A percentile compares a stretch with the other conserved stretches of the same genome.
Evolutionary conservation across 2,329 filamentous ascomycete genomes (phyloP).

Genomic region (Penicillium sp.): DNA sequence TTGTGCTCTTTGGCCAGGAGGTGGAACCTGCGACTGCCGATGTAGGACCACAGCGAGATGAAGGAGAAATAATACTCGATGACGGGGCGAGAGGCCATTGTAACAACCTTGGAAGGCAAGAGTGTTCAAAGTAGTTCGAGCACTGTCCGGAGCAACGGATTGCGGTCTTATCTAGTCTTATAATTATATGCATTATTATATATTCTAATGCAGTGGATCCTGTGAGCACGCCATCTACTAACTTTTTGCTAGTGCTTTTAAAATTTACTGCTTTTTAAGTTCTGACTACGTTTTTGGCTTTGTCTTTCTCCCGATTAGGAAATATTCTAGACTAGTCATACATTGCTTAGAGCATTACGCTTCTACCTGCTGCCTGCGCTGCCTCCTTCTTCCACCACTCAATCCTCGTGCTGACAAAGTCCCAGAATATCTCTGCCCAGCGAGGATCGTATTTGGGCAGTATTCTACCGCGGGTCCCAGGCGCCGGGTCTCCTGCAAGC

Average conservation of each 20-base stretch:
- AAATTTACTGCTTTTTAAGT: too few relatives aligned
- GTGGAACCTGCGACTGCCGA: conserved; percentile 25
- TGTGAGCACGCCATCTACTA: too few relatives aligned
- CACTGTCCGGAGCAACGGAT: too few relatives aligned
- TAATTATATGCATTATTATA: too few relatives aligned
- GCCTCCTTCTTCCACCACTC: background rate
- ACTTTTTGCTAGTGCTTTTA: too few relatives aligned
- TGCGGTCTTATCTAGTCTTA: background rate
- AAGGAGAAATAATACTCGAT: conserved; percentile 26
- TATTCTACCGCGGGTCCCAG: conserved; percentile 31
- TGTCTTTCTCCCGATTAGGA: too few relatives aligned
- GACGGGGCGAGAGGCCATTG: conserved; percentile 43
- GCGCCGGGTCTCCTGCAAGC: conserved; percentile 37
- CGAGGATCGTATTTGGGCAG: conserved; percentile 37
- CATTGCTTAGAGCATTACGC: background rate
- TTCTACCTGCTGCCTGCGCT: background rate
- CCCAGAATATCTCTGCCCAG: conserved; percentile 23
- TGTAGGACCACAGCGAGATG: conserved; percentile 29
- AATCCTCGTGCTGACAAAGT: conserved; percentile 12
- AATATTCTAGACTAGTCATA: background rate
- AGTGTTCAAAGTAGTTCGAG: too few relatives aligned
- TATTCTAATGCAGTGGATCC: too few relatives aligned
- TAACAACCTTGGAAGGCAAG: background rate
- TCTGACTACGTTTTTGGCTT: too few relatives aligned
- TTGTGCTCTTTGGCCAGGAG: conserved; percentile 20